phyloP scores from a whole-genome alignment of 768 basidiomycete species.

The Daedaleopsis sinensis region DNA sequence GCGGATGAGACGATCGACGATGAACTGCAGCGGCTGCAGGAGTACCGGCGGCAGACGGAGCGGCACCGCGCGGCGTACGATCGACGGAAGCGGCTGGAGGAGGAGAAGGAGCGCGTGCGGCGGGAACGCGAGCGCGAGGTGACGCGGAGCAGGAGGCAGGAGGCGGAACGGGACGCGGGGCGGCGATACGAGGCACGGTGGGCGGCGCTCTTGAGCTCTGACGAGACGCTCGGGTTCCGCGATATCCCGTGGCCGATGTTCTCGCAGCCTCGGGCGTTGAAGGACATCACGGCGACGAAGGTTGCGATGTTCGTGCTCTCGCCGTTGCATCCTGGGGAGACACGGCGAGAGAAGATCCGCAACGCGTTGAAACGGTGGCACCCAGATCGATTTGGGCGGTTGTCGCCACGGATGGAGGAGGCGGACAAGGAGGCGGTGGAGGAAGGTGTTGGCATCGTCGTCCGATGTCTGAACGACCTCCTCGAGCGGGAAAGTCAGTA shows the following conservation, averaged over 20 bases:
- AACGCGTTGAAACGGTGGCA: conserved; percentile 77
- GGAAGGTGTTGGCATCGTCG: conserved; percentile 66
- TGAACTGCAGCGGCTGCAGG: conserved; percentile 26
- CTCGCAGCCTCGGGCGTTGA: conserved; percentile 41
- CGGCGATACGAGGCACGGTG: conserved; percentile 65
- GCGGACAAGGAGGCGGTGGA: conserved; percentile 57
- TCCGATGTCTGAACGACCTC: conserved; percentile 67
- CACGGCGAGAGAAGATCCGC: conserved; percentile 68
- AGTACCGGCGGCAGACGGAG: conserved; percentile 25
- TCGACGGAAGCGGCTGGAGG: conserved; percentile 42
- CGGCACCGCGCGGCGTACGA: conserved; percentile 35
- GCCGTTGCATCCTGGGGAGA: conserved; percentile 60
- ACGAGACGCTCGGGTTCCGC: conserved; percentile 55
- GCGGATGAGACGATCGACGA: conserved; percentile 26
- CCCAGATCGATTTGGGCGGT: conserved; percentile 71
- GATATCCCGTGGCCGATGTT: conserved; percentile 75
- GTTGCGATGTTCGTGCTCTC: conserved; percentile 66
- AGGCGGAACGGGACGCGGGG: conserved; percentile 60
- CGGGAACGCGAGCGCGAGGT: conserved; percentile 45
- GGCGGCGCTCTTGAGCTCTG: conserved; percentile 47
- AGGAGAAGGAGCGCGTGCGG: conserved; percentile 38
- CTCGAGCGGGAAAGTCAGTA: conserved; percentile 44
- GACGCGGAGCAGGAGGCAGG: conserved; percentile 45
- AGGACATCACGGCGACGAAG: conserved; percentile 56
- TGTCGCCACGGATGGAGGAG: conserved; percentile 54